Conservation (phyloP, 2,329 filamentous ascomycete species). For the Samsoniella hepiali region DNA sequence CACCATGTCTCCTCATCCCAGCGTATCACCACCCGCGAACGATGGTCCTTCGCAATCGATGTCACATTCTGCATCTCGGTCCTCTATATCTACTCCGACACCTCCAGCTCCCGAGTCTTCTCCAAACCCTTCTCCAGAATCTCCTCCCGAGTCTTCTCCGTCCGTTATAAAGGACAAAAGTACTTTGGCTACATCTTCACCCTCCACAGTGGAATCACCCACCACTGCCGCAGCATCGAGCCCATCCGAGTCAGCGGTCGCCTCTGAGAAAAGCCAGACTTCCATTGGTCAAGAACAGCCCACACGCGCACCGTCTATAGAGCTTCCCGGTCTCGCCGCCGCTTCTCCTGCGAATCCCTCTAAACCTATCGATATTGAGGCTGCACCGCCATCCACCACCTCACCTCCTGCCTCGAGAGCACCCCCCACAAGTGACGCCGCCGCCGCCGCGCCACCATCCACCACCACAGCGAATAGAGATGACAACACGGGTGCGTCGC, state of each 20-base stretch:
- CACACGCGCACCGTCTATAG: background rate
- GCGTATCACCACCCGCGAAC: background rate
- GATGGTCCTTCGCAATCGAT: background rate
- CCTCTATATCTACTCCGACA: background rate
- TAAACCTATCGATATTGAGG: background rate
- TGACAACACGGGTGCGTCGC: background rate
- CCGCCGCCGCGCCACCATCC: background rate
- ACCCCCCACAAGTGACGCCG: background rate
- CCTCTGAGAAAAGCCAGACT: background rate
- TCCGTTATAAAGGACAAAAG: background rate
- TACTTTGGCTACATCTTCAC: background rate
- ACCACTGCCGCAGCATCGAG: background rate
- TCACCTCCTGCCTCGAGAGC: background rate
- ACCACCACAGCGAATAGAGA: background rate
- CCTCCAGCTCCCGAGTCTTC: background rate
- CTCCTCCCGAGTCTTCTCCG: background rate
- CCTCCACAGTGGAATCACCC: background rate
- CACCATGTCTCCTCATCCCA: background rate
- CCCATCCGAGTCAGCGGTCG: background rate
- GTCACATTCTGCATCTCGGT: background rate
- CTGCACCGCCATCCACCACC: background rate
- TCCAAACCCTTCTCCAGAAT: no score
- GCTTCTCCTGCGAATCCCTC: background rate
- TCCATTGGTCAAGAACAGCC: background rate
- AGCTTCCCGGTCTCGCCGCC: background rate